Conservation (phyloP, 1,139 yeast genomes). For the Candida gigantensis region DNA sequence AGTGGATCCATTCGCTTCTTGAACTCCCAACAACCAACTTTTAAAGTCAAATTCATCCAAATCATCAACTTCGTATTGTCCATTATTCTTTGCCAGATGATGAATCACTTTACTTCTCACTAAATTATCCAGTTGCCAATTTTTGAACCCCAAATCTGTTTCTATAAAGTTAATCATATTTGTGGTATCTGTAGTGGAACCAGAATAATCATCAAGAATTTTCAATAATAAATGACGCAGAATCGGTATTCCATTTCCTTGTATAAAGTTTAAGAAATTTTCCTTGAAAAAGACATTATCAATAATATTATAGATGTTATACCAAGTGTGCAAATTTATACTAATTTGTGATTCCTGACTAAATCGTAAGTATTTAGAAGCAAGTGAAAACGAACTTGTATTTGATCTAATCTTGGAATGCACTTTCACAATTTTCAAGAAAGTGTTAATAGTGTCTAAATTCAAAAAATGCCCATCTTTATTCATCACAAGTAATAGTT, state of each 20-base stretch:
- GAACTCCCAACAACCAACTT: constrained; percentile 17
- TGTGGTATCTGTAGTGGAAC: constrained; percentile 25
- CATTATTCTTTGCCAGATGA: constrained; percentile 15
- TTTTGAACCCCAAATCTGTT: constrained; percentile 27
- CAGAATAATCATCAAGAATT: constrained; percentile 39
- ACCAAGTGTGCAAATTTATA: constrained; percentile 40
- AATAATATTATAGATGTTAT: constrained; percentile 40
- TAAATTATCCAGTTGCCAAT: constrained; percentile 34
- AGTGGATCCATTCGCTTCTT: constrained; percentile 11
- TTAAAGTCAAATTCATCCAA: constrained; percentile 18
- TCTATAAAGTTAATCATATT: constrained; percentile 38
- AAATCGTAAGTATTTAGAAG: constrained; percentile 33
- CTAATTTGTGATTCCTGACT: constrained; percentile 28
- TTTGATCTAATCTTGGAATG: constrained; percentile 37
- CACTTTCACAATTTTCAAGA: constrained; percentile 33
- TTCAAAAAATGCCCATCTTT: constrained; percentile 45
- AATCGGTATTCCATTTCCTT: constrained; percentile 35
- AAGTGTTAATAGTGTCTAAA: constrained; percentile 41
- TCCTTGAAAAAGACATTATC: constrained; percentile 41
- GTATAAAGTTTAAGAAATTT: constrained; percentile 33
- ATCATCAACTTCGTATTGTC: background rate
- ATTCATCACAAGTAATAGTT: constrained; percentile 42
- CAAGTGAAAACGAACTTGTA: constrained; percentile 33
- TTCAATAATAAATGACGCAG: constrained; percentile 29
- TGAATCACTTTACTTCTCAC: constrained; percentile 32